Evolutionary conservation across 1,284 basidiomycete genomes (phyloP).

Genomic region (Pisolithus thermaeus): DNA sequence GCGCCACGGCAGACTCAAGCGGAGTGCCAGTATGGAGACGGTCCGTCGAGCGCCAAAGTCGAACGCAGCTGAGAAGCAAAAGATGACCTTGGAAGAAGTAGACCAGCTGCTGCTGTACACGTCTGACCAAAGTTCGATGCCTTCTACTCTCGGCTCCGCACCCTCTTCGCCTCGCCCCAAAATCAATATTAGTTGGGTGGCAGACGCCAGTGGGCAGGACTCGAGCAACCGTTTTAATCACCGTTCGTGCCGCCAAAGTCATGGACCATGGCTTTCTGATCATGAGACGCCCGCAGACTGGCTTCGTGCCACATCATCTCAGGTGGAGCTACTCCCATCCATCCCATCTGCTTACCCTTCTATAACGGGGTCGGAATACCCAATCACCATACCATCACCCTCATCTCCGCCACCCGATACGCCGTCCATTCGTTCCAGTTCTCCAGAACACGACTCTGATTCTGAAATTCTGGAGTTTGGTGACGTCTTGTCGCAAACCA

Average conservation of each 20-base stretch:
- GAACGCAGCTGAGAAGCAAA: slow-evolving; percentile 11
- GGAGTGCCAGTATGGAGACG: slow-evolving; percentile 31
- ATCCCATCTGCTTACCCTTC: slow-evolving; percentile 21
- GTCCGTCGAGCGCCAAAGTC: slow-evolving; percentile 10
- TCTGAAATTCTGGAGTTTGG: background rate
- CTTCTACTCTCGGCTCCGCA: slow-evolving; percentile 10
- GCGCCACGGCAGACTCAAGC: slow-evolving; percentile 15
- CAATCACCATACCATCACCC: slow-evolving; percentile 21
- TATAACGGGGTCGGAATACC: slow-evolving; percentile 20
- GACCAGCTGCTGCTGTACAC: background rate
- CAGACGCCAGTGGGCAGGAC: slow-evolving; percentile 12
- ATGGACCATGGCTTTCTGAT: slow-evolving; percentile 6
- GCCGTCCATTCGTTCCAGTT: background rate
- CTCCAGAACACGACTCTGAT: background rate
- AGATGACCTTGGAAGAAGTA: slow-evolving; percentile 2
- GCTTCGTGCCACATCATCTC: slow-evolving; percentile 4
- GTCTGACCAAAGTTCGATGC: background rate
- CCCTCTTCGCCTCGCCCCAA: slow-evolving; percentile 19
- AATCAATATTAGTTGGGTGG: slow-evolving; percentile 14
- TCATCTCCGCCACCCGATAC: slow-evolving; percentile 6
- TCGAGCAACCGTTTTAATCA: background rate
- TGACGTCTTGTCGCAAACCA: background rate
- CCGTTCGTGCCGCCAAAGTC: too few species aligned
- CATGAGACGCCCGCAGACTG: slow-evolving; percentile 1
- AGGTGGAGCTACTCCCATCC: slow-evolving; percentile 18